Conservation (phyloP, 257 asterid species). For the Nicotiana knightiana region DNA sequence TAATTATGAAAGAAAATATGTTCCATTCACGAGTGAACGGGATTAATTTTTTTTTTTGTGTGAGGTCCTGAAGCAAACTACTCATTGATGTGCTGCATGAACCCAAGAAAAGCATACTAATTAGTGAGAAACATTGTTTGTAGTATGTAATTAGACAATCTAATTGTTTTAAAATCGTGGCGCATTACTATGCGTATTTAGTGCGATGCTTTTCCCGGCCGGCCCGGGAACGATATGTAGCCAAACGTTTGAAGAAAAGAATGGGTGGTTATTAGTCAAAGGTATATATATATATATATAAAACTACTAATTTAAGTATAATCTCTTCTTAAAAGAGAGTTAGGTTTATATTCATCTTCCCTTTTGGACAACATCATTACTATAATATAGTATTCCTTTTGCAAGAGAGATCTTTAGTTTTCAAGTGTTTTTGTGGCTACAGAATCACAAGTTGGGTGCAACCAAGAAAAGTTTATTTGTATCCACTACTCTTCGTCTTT, state of each 20-base stretch:
- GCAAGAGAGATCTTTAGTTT: neutral
- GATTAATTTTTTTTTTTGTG: too few species aligned
- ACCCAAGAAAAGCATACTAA: too few species aligned
- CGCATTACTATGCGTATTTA: too few species aligned
- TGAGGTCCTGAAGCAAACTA: too few species aligned
- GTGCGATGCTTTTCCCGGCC: too few species aligned
- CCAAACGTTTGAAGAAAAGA: neutral
- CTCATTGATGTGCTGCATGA: too few species aligned
- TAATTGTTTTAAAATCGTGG: too few species aligned
- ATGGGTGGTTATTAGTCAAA: neutral
- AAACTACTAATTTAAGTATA: constrained; percentile 1
- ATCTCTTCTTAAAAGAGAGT: neutral
- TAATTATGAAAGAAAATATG: too few species aligned
- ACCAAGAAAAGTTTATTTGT: neutral
- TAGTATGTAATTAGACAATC: too few species aligned
- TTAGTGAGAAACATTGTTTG: too few species aligned
- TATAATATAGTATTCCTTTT: neutral
- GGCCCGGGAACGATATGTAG: neutral
- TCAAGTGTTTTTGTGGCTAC: neutral
- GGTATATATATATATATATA: neutral
- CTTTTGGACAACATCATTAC: neutral
- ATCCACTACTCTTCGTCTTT: neutral
- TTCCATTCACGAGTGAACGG: too few species aligned
- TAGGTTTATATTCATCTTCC: neutral
- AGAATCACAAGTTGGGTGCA: neutral